A percentile compares a stretch with the other conserved stretches of the same genome.
Evolutionary conservation across 1,284 basidiomycete species (phyloP).

Genomic region (Albatrellus sp.): DNA sequence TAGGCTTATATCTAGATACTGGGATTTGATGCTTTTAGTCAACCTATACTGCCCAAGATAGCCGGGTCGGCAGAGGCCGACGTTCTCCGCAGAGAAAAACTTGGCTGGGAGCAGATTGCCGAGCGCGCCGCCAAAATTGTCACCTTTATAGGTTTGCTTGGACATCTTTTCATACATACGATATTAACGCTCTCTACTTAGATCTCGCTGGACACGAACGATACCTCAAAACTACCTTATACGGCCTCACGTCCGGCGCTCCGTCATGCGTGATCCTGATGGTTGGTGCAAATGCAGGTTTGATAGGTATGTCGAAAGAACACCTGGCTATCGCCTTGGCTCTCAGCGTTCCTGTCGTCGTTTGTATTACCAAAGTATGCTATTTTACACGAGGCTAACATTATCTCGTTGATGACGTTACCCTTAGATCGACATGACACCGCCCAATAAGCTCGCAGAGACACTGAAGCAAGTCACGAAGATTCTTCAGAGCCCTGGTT

Average conservation of each 20-base stretch:
- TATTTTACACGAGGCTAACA: not conserved
- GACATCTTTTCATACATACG: not conserved
- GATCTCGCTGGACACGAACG: constrained; percentile 87
- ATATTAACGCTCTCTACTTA: constrained; percentile 17
- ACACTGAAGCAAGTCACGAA: constrained; percentile 90
- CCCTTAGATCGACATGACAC: constrained; percentile 92
- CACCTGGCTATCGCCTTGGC: constrained; percentile 93
- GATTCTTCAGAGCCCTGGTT: constrained; percentile 89
- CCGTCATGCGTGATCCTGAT: constrained; percentile 95
- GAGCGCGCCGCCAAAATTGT: constrained; percentile 85
- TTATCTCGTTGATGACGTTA: not conserved
- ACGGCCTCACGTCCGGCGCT: constrained; percentile 87
- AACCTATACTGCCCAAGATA: constrained; percentile 63
- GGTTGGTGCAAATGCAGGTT: constrained; percentile 89
- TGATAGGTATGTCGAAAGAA: constrained; percentile 98
- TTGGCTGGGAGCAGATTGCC: constrained; percentile 96
- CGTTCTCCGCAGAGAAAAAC: constrained; percentile 66
- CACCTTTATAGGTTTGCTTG: constrained; percentile 73
- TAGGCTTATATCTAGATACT: constrained; percentile 45
- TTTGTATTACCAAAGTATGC: constrained; percentile 85
- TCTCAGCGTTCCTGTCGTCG: constrained; percentile 85
- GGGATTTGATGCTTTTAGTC: constrained; percentile 67
- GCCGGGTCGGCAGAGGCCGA: constrained; percentile 45
- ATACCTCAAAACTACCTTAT: constrained; percentile 85
- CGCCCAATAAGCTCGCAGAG: constrained; percentile 79